phyloP scores from a whole-genome alignment of 2,329 filamentous ascomycete genomes.

The Domatiomyces catenatus region DNA sequence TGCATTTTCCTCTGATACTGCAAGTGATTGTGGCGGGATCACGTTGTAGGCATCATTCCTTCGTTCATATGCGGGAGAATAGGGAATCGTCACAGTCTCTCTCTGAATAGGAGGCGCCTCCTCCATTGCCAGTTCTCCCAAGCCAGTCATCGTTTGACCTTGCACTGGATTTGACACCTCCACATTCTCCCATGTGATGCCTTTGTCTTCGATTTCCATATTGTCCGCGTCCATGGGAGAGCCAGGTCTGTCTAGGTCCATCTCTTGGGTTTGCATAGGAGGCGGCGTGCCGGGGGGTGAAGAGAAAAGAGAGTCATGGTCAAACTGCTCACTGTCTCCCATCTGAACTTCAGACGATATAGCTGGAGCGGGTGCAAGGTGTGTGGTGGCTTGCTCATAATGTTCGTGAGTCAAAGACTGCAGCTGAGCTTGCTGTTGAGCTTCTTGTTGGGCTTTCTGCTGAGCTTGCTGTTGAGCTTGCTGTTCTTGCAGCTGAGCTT shows the following conservation, averaged over 20 bases:
- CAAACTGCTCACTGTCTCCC: neutral
- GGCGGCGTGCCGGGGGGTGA: neutral
- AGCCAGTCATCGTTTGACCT: neutral
- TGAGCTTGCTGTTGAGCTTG: too few relatives aligned
- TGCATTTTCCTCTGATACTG: neutral
- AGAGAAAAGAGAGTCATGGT: neutral
- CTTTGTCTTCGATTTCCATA: neutral
- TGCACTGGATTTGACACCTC: neutral
- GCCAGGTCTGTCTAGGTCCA: too few relatives aligned
- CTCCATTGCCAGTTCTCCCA: neutral
- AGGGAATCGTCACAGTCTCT: neutral
- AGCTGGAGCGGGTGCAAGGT: too few relatives aligned
- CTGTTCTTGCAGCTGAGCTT: too few relatives aligned
- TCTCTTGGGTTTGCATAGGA: too few relatives aligned
- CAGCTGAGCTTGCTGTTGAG: neutral
- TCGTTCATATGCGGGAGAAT: neutral
- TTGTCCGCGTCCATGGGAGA: neutral
- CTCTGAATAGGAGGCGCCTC: neutral
- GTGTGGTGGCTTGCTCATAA: too few relatives aligned
- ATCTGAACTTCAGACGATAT: neutral
- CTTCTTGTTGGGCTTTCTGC: neutral
- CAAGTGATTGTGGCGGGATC: neutral
- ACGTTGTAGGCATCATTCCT: neutral
- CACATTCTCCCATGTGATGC: neutral
- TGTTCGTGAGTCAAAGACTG: neutral